Base-by-base conservation (phyloP, 1,284 basidiomycete genomes). In the Sparassis latifolia region DNA sequence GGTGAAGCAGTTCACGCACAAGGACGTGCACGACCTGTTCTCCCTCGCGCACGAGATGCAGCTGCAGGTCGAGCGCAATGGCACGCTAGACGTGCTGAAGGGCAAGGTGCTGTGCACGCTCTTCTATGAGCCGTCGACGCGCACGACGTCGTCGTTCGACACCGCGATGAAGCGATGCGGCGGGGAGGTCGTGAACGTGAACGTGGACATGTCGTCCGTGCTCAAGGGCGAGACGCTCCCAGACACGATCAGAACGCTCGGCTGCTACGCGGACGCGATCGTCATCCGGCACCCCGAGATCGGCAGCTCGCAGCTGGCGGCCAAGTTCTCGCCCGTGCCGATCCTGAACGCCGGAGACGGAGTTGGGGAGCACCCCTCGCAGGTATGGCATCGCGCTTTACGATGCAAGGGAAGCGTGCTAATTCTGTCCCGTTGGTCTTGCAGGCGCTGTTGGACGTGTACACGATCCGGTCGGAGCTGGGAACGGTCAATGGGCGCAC, bases 121-220 rank as follows among this genome's bases (percentile, higher is more conserved):
- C 39, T 99, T 99, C 78, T 99, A 96, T 70, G 97, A 99, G 68
- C 92, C 97, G 2, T 97, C 94, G 6, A 99, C 97, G 1, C 80
- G 97, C 48, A 99, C 97, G 2, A 92, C 89, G 53, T 80, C 88
- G 10, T 98, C 96, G n/a, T 99, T 99, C 65, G 96, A 99, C 68
- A 90, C 96, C 5, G 97, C 97, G 10, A 99, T 99, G 97, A 94
- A 96, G 68, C 84, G 97, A 48, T 92, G 93, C 60, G 97, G 97
- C 46, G 97, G 97, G 39, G 85, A 96, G 63, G 96, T 99, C 41
- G 87, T 98, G 31, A 80, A 88, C 54, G 80, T 99, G 45, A 81
- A 82, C 46, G 82, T 84, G 2, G 89, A 92, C 49, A 78, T 78
- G 7, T 96, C 93, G 5, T 97, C 94, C 1, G 92, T 97, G 35